phyloP scores from a whole-genome alignment of 2,329 filamentous ascomycete genomes.

The Cercospora brassicicola region DNA sequence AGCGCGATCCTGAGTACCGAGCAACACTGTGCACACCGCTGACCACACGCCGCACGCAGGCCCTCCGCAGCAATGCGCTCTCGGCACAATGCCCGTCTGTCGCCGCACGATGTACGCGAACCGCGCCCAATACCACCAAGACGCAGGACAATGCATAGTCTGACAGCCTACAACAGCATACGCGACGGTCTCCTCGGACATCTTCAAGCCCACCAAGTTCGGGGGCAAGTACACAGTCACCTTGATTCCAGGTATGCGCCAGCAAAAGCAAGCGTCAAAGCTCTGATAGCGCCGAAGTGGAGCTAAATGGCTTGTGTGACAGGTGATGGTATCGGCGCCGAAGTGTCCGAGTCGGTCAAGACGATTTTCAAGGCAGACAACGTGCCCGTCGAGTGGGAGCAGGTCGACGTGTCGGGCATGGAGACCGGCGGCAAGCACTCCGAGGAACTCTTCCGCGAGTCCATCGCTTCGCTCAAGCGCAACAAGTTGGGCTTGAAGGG shows the following conservation, averaged over 20 bases:
- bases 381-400: constrained; percentile 97
- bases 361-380: constrained; percentile 99
- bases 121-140: constrained; percentile 2
- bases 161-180: constrained; percentile 50
- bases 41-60: constrained; percentile 42
- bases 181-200: constrained; percentile 86
- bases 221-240: constrained; percentile 99
- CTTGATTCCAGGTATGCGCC: constrained; percentile 77
- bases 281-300: constrained; percentile 22
- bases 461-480: constrained; percentile 89
- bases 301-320: constrained; percentile 17
- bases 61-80: constrained; percentile 56
- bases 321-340: constrained; percentile 94
- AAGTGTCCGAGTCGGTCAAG: constrained; percentile 97
- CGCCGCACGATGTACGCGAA: constrained; percentile 56
- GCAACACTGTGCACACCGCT: constrained; percentile 21
- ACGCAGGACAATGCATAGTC: constrained; percentile 22
- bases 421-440: constrained; percentile 82
- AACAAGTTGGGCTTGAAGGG: constrained; percentile 99
- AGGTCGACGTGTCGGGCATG: constrained; percentile 91
- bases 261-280: constrained; percentile 28
- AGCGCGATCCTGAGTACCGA: background rate
- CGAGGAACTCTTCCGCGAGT: constrained; percentile 93
- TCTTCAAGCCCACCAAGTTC: constrained; percentile 99
- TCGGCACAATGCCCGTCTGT: constrained; percentile 49